Evolutionary conservation across 2,329 filamentous ascomycete genomes (phyloP).

Genomic region (Diplocarpon rosae): DNA sequence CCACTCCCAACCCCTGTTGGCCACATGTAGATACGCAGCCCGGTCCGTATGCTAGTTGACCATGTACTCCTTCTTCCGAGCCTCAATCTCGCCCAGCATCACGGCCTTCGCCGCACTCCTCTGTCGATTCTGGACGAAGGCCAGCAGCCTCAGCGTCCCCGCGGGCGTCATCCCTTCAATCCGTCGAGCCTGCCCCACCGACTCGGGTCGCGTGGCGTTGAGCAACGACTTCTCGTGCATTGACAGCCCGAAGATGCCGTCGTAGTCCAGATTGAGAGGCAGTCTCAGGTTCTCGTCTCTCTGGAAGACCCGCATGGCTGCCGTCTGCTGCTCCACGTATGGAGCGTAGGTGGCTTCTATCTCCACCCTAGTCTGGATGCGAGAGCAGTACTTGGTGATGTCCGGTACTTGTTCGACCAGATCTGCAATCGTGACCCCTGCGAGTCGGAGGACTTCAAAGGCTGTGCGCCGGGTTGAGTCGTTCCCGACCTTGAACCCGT

Average conservation of each 20-base stretch:
- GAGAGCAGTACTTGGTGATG: conserved; percentile 41
- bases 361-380: conserved; percentile 57
- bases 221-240: conserved; percentile 68
- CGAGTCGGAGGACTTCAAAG: conserved; percentile 67
- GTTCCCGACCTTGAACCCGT: conserved; percentile 57
- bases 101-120: conserved; percentile 12
- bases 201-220: conserved; percentile 63
- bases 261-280: conserved; percentile 68
- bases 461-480: conserved; percentile 60
- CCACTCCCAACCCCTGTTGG: neutral
- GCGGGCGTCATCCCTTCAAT: conserved; percentile 68
- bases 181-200: conserved; percentile 74
- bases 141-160: conserved; percentile 49
- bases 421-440: conserved; percentile 44
- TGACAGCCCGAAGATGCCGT: conserved; percentile 60
- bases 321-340: conserved; percentile 65
- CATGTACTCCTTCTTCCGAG: conserved; percentile 13
- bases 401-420: conserved; percentile 48
- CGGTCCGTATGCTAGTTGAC: neutral
- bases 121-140: conserved; percentile 36
- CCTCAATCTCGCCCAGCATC: conserved; percentile 13
- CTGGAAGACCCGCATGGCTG: conserved; percentile 54
- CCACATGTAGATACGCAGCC: too few relatives aligned
- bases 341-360: conserved; percentile 83
- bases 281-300: conserved; percentile 67